Evolutionary conservation across 2,329 filamentous ascomycete genomes (phyloP).

Genomic region (Verticillium dahliae): DNA sequence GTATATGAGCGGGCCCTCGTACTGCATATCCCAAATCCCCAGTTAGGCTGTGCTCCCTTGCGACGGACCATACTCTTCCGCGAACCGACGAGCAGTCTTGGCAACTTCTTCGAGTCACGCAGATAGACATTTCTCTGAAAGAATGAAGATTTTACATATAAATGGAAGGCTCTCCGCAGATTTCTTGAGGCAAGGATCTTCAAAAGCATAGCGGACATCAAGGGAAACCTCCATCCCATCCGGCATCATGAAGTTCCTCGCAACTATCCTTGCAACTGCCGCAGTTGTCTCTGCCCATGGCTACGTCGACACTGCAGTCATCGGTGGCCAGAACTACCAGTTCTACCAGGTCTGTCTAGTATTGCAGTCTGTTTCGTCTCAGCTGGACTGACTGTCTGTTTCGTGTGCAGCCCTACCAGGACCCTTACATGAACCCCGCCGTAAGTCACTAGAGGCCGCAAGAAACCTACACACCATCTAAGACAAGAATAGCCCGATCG

Average conservation of each 20-base stretch:
- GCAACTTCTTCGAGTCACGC: background rate
- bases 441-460: background rate
- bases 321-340: constrained; percentile 30
- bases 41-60: background rate
- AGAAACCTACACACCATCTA: background rate
- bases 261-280: background rate
- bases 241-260: constrained; percentile 1
- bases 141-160: background rate
- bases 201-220: background rate
- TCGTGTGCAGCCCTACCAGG: constrained; percentile 15
- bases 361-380: background rate
- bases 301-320: constrained; percentile 37
- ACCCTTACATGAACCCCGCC: constrained; percentile 10
- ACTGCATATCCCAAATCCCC: background rate
- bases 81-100: background rate
- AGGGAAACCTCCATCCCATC: background rate
- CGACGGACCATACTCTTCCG: background rate
- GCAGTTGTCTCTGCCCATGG: constrained; percentile 37
- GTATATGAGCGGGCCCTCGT: background rate
- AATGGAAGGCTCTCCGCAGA: background rate
- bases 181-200: background rate
- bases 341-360: constrained; percentile 23
- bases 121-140: background rate
- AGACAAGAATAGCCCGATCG: constrained; percentile 6
- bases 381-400: background rate